Base-by-base conservation (phyloP, 2,329 filamentous ascomycete genomes). In the Paraphaeosphaeria minitans region DNA sequence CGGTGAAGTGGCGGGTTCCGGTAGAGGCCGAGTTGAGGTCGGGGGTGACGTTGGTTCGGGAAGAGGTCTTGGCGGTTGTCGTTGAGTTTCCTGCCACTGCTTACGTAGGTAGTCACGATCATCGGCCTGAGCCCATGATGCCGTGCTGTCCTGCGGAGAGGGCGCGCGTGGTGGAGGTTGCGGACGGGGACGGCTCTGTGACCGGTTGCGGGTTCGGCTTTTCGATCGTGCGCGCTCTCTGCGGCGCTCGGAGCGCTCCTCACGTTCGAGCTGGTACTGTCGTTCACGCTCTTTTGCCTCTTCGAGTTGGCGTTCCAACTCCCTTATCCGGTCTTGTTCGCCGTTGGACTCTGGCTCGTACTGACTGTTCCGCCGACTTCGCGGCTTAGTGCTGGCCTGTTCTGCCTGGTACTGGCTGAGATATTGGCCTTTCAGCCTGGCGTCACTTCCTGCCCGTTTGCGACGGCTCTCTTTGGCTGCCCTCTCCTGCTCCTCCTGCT, bases 321-420 rank as follows among this genome's bases (percentile, higher is more conserved):
- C 89, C 67, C 85, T 85, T 62, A 97, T 88, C 42, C 93, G 87
- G 63, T 83, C 85, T 62, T 82, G 86, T 74, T 94, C 85, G 2
- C 81, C 77, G 24, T 79, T 80, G 60, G 78, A 84, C 55, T 82
- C 80, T 19, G 71, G 71, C 58, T 77, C 73, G 67, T 69, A 66
- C 71, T 73, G 70, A 61, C 82, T 70, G 66, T 71, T 73, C 53
- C 66, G 74, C 43, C 67, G 74, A 56, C 75, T 78, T 39, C 70
- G 71, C 9, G 75, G 66, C 29, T 71, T 72, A 51, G 65, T 68
- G 9, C 70, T 75, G 37, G 16, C 16, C 72, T 90, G 87, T 65
- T 92, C 88, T 21, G 89, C 87, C 74, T 92, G 89, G 73, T 97
- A 96, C 72, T 97, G 90, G 71, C 91, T 94, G 52, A 96, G 83